Base-by-base conservation (phyloP, 129 eudicot species). In the Centella asiatica region DNA sequence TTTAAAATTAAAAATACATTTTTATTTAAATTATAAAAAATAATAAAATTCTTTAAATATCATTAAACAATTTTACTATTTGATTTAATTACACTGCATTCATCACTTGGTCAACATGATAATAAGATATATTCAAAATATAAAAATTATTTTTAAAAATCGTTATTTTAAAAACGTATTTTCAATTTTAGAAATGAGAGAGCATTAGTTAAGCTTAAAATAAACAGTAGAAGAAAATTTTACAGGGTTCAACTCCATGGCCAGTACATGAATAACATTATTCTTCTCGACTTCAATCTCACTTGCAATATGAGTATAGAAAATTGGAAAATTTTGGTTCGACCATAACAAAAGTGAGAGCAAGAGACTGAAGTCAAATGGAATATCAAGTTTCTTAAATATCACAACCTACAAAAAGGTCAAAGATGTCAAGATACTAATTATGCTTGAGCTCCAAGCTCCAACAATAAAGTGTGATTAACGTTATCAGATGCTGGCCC, bases 401-500 rank as follows among this genome's bases (percentile, higher is more conserved):
- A 11, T 50, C 24, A 9, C 4, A 2, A 8, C 19, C 4, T 13
- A 17, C 3, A 22, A 0, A 26, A 7, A 49, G 3, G 33, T 25
- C 57, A 52, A 52, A 14, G 5, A 24, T 4, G 36, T 1, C 31
- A 27, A 54, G 19, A 22, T 4, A 48, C 2, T 31, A 39, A 31
- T 73, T 79, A 88, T 20, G 62, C 80, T 76, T 75, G 64, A 68
- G 75, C 80, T 52, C 98, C 95, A 57, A 87, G 90, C 78, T 90
- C 98, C 94, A 90, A 62, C 76, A 86, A 58, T 36, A 90, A 72
- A 44, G 98, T 90, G 67, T 90, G 95, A 67, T 77, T 90, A 6
- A 81, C 72, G 57, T 75, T 72, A 62, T 77, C 77, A 33, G 94
- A 72, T 54, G 77, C 65, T 20, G 95, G 95, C 31, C 98, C 98